Conservation (phyloP, 257 asterid genomes). For the Marsdenia floribunda region DNA sequence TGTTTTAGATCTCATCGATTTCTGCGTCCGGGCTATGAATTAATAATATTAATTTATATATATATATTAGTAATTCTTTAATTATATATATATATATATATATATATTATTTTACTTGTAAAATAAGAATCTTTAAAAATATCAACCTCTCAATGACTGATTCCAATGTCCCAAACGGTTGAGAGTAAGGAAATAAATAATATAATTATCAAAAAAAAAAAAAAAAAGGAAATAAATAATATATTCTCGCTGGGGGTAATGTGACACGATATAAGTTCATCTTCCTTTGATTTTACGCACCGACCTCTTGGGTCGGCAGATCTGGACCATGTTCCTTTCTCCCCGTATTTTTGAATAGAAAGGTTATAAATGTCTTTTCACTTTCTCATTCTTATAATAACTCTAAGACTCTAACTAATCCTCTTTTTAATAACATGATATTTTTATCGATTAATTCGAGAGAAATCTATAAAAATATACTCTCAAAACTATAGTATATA, state of each 20-base stretch:
- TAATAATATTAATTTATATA: no score
- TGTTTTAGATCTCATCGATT: slow-evolving; percentile 23
- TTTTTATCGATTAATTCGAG: no score
- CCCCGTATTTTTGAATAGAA: neutral
- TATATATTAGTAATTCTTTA: no score
- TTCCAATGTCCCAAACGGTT: neutral
- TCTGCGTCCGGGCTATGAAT: slow-evolving; percentile 10
- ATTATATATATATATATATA: neutral
- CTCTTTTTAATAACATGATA: no score
- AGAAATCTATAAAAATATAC: no score
- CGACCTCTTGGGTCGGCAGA: slow-evolving; percentile 10
- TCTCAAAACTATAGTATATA: no score
- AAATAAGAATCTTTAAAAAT: neutral
- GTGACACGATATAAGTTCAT: neutral
- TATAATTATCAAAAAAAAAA: neutral
- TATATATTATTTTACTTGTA: no score
- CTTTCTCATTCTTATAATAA: neutral
- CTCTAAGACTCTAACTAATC: no score
- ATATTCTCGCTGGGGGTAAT: neutral
- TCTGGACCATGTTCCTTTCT: neutral
- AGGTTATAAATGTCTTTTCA: neutral
- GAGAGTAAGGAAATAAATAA: neutral
- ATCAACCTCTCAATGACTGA: neutral
- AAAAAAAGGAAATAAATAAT: neutral
- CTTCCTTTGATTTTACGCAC: slow-evolving; percentile 11